Base-by-base conservation (phyloP, 2,329 filamentous ascomycete genomes). In the Aspergillus unguis region DNA sequence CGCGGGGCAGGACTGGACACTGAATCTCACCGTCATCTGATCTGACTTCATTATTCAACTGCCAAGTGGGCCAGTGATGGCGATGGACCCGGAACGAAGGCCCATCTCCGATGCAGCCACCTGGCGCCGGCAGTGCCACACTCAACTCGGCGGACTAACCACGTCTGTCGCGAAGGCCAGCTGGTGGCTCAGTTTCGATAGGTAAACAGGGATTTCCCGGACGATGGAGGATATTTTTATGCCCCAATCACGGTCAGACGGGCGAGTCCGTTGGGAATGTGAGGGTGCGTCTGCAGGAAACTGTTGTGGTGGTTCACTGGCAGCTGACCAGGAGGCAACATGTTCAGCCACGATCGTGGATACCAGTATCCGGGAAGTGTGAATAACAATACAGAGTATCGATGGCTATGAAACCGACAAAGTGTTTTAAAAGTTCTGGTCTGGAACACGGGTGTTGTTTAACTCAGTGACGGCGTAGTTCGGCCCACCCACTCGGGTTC, bases 71-170 rank as follows among this genome's bases (percentile, higher is more conserved):
- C 52, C 51, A 51, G 52, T 9, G 17, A 6, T n/a, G n/a, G 29
- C 31, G 37, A 35, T 44, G 50, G 54, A 54, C 51, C 44, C 61
- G 61, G 61, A 63, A 63, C 31, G 44, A 58, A 44, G 49, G 61
- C 54, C 54, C 57, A 57, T 62, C 61, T 62, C 61, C 60, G 61
- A 59, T 44, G 58, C 61, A 56, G 56, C 27, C 36, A 38, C 44
- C 17, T 28, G 59, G 56, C 58, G 57, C 57, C 55, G 56, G 60
- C 57, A 58, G 42, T 50, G 48, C 47, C 54, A 53, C 42, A 45
- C 28, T 36, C 44, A 17, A 17, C 37, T 37, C 46, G 31, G 50
- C 33, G 49, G 32, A 48, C 51, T 54, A 57, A 49, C 51, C 35
- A 10, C 10, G 44, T 57, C 36, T 27, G 51, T 41, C 29, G 25